Percentiles rank a stretch among this genome's conserved stretches.
Conservation (phyloP, 331 rosid species). For the Arachis monticola region DNA sequence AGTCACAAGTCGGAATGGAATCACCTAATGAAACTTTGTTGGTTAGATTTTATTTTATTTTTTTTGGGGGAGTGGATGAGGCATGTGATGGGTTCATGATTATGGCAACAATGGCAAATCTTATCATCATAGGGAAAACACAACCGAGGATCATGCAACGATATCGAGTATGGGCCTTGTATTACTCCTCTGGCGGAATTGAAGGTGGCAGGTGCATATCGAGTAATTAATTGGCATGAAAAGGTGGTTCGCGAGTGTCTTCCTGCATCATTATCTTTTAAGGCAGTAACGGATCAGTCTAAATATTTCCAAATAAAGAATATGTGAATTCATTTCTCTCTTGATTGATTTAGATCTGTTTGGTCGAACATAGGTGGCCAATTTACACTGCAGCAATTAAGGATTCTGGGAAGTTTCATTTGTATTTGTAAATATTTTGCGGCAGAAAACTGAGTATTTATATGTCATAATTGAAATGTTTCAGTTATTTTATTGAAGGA, state of each 20-base stretch:
- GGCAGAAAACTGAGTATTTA: no score
- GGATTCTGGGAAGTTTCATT: no score
- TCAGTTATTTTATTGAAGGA: no score
- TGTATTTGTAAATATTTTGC: no score
- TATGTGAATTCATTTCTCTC: background rate
- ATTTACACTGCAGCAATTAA: no score
- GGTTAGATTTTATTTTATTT: background rate
- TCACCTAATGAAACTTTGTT: background rate
- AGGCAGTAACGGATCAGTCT: background rate
- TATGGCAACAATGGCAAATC: background rate
- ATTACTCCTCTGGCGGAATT: slow-evolving; percentile 1
- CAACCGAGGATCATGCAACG: slow-evolving; percentile 4
- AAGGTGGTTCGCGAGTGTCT: background rate
- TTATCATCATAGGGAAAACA: background rate
- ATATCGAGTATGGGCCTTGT: background rate
- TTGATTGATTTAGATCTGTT: background rate
- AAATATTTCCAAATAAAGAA: background rate
- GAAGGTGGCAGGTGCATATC: background rate
- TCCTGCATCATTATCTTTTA: background rate
- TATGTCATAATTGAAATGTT: no score
- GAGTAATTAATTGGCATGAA: background rate
- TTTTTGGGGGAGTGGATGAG: background rate
- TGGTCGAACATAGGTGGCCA: no score
- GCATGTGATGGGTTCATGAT: slow-evolving; percentile 12
- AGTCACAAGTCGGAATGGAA: background rate